These are phyloP conservation scores for Pistacia vera DNA, from an alignment of 345 rosid genomes.

Conservation along the genomic window DNA sequence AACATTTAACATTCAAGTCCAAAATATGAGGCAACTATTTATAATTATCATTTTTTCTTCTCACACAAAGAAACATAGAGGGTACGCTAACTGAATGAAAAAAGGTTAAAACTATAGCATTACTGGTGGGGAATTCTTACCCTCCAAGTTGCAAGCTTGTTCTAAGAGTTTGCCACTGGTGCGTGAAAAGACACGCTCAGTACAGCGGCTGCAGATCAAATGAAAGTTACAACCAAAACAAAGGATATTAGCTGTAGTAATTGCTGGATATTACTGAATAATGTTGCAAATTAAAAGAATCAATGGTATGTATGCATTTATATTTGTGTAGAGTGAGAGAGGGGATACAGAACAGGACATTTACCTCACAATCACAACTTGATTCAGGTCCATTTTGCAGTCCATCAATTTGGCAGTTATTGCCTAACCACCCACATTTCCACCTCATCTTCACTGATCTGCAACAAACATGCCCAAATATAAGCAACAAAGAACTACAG, in stretches of 20 bases:
- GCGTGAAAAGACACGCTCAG: constrained; percentile 74
- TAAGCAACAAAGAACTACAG: constrained; percentile 6
- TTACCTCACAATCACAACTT: constrained; percentile 79
- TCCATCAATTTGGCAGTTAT: constrained; percentile 74
- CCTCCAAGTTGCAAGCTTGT: constrained; percentile 73
- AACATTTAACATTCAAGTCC: not conserved
- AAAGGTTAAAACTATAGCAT: not conserved
- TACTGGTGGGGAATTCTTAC: constrained; percentile 33
- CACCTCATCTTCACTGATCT: constrained; percentile 85
- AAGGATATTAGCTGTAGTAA: not conserved
- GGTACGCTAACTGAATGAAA: not conserved
- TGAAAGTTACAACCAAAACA: constrained; percentile 6
- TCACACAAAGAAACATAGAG: not conserved
- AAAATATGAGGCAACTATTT: not conserved
- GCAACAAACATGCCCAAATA: constrained; percentile 15
- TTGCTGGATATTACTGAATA: not conserved
- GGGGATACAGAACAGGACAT: not conserved
- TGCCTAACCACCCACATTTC: constrained; percentile 91
- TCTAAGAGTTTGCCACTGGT: constrained; percentile 72
- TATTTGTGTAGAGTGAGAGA: not conserved
- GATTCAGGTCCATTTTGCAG: constrained; percentile 94
- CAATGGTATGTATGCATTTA: not conserved
- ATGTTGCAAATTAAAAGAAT: not conserved
- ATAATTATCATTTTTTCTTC: too few relatives aligned
- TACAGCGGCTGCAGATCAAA: constrained; percentile 58